Percentiles rank a stretch among this genome's conserved stretches.
phyloP scores from a whole-genome alignment of 1,139 yeast species.

The Diutina sp. region DNA sequence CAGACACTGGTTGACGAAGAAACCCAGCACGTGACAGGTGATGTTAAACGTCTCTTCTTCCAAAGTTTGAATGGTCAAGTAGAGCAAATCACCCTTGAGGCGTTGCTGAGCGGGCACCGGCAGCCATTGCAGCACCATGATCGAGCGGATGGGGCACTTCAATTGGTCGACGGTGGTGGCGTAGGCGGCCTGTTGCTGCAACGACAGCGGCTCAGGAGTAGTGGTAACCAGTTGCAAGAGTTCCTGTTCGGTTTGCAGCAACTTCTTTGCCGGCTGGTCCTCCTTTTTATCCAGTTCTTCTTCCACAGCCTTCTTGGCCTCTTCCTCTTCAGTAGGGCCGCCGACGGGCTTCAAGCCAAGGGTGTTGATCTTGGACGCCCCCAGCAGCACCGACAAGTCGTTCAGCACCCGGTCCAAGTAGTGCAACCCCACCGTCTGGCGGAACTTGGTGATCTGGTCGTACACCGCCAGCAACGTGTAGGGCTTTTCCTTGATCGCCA shows the following conservation, averaged over 20 bases:
- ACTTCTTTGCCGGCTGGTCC: slow-evolving; percentile 8
- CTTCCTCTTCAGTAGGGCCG: slow-evolving; percentile 4
- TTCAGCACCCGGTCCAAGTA: slow-evolving; percentile 22
- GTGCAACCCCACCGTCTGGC: slow-evolving; percentile 33
- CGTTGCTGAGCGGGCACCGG: slow-evolving; percentile 64
- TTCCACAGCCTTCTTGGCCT: slow-evolving; percentile 2
- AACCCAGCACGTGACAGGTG: slow-evolving; percentile 71
- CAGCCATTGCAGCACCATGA: slow-evolving; percentile 72
- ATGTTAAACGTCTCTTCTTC: slow-evolving; percentile 73
- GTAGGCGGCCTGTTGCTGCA: neutral
- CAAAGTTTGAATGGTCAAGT: slow-evolving; percentile 60
- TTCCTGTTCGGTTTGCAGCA: slow-evolving; percentile 12
- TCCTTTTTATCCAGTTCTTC: slow-evolving; percentile 3
- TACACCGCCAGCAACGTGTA: slow-evolving; percentile 27
- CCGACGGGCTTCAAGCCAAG: slow-evolving; percentile 17
- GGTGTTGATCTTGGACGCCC: slow-evolving; percentile 15
- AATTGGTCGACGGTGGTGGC: slow-evolving; percentile 6
- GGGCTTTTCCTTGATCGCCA: slow-evolving; percentile 17
- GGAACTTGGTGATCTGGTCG: slow-evolving; percentile 27
- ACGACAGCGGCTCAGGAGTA: neutral
- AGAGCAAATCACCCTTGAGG: slow-evolving; percentile 66
- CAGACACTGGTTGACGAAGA: slow-evolving; percentile 61
- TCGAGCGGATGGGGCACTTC: slow-evolving; percentile 35
- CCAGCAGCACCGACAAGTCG: slow-evolving; percentile 12
- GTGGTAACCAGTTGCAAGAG: slow-evolving; percentile 5